Percentiles rank a stretch among this genome's conserved stretches.
These are phyloP conservation scores for Eucalyptus dawsonii DNA, from an alignment of 345 rosid species.

Conservation along the genomic window DNA sequence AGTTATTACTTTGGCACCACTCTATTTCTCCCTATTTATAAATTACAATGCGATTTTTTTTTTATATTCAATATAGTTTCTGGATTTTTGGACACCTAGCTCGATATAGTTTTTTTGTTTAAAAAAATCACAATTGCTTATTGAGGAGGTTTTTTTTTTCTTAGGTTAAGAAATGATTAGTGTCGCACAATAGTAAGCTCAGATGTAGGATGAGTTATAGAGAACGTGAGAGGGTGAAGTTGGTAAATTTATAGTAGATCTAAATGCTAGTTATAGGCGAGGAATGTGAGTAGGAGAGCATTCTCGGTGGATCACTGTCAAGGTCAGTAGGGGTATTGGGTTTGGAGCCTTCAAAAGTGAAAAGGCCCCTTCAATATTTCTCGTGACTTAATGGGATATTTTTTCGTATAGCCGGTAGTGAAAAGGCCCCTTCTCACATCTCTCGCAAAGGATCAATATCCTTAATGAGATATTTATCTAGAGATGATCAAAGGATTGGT, in stretches of 20 bases:
- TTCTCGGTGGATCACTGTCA: rapidly evolving
- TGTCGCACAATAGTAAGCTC: rapidly evolving
- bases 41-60: not conserved
- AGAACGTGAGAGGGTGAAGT: not conserved
- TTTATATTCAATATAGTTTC: not conserved
- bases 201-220: not conserved
- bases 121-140: not conserved
- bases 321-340: not conserved
- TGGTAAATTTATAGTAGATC: not conserved
- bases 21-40: not conserved
- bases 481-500: not conserved
- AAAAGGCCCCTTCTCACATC: too few relatives aligned
- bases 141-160: not conserved
- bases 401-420: too few relatives aligned
- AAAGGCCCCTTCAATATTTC: too few relatives aligned
- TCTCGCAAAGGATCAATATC: too few relatives aligned
- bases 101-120: not conserved
- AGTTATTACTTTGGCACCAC: not conserved
- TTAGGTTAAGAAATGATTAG: not conserved
- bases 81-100: rapidly evolving
- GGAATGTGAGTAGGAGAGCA: not conserved
- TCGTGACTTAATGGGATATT: too few relatives aligned
- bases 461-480: not conserved
- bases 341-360: not conserved
- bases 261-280: not conserved